Conservation (phyloP, 1,139 yeast genomes). For the Debaryomyces sp. region DNA sequence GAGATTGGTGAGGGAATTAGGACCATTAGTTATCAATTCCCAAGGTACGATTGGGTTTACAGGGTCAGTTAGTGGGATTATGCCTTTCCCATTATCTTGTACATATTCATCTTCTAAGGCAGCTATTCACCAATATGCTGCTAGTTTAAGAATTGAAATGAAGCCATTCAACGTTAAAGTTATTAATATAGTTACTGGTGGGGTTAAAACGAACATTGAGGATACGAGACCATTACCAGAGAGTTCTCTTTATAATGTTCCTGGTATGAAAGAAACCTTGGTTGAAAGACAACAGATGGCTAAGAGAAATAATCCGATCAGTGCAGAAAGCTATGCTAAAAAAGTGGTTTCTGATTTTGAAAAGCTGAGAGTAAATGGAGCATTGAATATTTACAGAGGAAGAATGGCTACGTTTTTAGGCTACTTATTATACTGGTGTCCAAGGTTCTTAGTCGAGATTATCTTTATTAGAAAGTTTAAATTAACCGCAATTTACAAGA, state of each 20-base stretch:
- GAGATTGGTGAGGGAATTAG: slow-evolving; percentile 61
- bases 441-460: slow-evolving; percentile 52
- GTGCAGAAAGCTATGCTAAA: slow-evolving; percentile 57
- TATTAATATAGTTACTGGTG: slow-evolving; percentile 48
- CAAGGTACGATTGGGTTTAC: slow-evolving; percentile 76
- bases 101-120: slow-evolving; percentile 75
- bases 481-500: slow-evolving; percentile 31
- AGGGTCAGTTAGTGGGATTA: slow-evolving; percentile 69
- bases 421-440: slow-evolving; percentile 36
- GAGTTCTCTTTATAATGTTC: slow-evolving; percentile 55
- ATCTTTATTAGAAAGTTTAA: slow-evolving; percentile 51
- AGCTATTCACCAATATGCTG: slow-evolving; percentile 73
- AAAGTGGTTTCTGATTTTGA: slow-evolving; percentile 55
- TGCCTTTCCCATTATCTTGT: slow-evolving; percentile 72
- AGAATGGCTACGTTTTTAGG: slow-evolving; percentile 45
- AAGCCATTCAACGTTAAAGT: slow-evolving; percentile 76
- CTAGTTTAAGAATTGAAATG: slow-evolving; percentile 64
- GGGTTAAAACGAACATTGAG: slow-evolving; percentile 67
- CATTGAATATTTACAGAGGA: slow-evolving; percentile 57
- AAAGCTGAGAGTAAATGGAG: slow-evolving; percentile 44
- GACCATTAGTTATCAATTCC: slow-evolving; percentile 60
- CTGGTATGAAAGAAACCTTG: slow-evolving; percentile 51
- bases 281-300: slow-evolving; percentile 63
- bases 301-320: slow-evolving; percentile 58
- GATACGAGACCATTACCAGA: slow-evolving; percentile 56